Base-by-base conservation (phyloP, 805 yeast genomes). In the Jamesozyma lodderae region DNA sequence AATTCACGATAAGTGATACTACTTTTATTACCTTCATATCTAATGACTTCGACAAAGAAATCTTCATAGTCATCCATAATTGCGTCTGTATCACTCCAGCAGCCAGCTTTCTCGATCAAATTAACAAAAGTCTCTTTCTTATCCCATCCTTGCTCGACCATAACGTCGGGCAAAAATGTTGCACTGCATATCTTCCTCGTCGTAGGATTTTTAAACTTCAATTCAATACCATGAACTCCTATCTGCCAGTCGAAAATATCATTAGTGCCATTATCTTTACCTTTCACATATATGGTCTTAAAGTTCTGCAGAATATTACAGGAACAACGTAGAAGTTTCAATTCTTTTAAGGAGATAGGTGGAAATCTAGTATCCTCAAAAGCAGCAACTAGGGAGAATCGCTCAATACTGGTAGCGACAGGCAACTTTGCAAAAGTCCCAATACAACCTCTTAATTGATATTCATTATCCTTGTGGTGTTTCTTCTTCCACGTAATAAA, bases 161-260 rank as follows among this genome's bases (percentile, higher is more conserved):
- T 94, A 1, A 92, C 97, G 30, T 78, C 82, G 0, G 98, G 98
- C 29, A 92, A 62, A 48, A 86, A 92, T 0, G 97, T 92, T 0
- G 96, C 86, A 35, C 80, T 73, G 21, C 66, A 69, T 0, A 53
- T 42, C 4, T 61, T 52, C 2, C 71, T 69, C 6, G 54, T 48
- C 3, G 31, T 37, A 3, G 60, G 59, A 16, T 62, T 50, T 9
- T 53, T 53, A 48, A 85, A 75, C 14, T 62, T 55, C 5, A 87
- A 70, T 39, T 76, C 69, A 15, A 92, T 72, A 0, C 98, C 98
- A 57, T 92, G 92, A 11, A 52, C 55, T 0, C 98, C 97, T 33
- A 90, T 56, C 6, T 60, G 68, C 97, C 97, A 92, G 51, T 83
- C 82, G 35, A 67, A 59, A 0, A 78, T 70, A 42, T 73, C 75